Conservation (phyloP, 345 rosid genomes). For the Hibiscus tridactylites region DNA sequence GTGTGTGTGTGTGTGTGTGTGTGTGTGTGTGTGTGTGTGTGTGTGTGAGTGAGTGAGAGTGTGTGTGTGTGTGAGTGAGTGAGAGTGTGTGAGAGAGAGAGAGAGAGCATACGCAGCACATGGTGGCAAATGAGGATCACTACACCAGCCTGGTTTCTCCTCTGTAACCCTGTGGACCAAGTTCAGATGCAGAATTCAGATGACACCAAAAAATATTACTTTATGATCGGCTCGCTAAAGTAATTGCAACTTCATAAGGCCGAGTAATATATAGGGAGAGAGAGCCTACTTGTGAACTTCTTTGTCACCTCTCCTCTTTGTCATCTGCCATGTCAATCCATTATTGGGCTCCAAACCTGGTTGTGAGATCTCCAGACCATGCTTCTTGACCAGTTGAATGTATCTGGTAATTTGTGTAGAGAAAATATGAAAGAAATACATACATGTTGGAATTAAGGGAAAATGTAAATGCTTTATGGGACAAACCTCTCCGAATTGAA, state of each 20-base stretch:
- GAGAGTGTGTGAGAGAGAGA: background rate
- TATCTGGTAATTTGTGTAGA: constrained; percentile 42
- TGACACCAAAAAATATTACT: background rate
- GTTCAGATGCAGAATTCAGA: constrained; percentile 4
- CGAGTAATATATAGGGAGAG: constrained; percentile 1
- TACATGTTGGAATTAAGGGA: constrained; percentile 3
- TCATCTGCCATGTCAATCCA: constrained; percentile 95
- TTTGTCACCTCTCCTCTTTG: constrained; percentile 83
- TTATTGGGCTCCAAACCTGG: constrained; percentile 94
- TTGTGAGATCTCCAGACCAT: constrained; percentile 90
- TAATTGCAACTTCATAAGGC: background rate
- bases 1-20: background rate
- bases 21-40: background rate
- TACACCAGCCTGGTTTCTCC: constrained; percentile 90
- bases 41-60: no score
- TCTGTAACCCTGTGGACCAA: constrained; percentile 50
- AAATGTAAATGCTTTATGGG: background rate
- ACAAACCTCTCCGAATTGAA: constrained; percentile 69
- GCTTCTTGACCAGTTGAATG: constrained; percentile 69
- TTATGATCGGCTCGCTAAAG: background rate
- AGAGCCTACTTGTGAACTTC: constrained; percentile 85
- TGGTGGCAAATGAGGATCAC: constrained; percentile 83
- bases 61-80: background rate
- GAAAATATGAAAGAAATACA: constrained; percentile 9
- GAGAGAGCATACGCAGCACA: constrained; percentile 69